Evolutionary conservation across 306 rosid genomes (phyloP), one percentile per base, ranked within the genome.

Genomic region (Crotalaria pallida): DNA sequence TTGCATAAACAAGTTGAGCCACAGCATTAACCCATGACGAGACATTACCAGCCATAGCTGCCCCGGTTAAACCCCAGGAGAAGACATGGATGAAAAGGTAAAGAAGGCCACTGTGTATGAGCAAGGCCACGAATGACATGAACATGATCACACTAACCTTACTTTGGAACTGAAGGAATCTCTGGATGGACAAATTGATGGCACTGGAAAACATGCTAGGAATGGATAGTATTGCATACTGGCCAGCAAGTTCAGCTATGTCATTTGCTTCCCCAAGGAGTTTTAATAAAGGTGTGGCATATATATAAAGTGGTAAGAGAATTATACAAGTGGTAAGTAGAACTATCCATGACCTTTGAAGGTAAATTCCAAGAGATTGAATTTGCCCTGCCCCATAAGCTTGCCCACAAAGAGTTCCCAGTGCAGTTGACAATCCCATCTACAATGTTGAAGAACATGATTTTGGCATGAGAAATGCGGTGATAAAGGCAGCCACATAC

Each of bases 131-230:
- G 63, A 81, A 60, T 23, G 83, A 82, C 5, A 89, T 85, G 83
- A 64, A 84, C 4, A 80, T 75, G 5, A 92, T 82, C 17, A 77
- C 87, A 0, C 12, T 45, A 27, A 89, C 95, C 68, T 84, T 87
- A 82, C 90, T 77, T 73, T 92, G 98, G 9, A 86, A 79, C 26
- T 87, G 92, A 34, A 92, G 88, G 79, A 87, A 89, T 65, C 68
- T 84, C 16, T 65, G 77, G 24, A 75, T 26, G 1, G 96, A 96
- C 23, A 87, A 79, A 69, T 34, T 63, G 65, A 92, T 16, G 8
- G 89, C 87, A 41, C 48, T 73, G 10, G 98, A 82, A 77, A 92
- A 92, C 67, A 92, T 59, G 47, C 36, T 48, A 7, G 98, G 96
- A 58, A 92, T 79, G 6, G 62, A 17, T 21, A 53, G 67, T 12